These are phyloP conservation scores for Heritiera littoralis DNA, from an alignment of 345 rosid genomes.

Conservation along the genomic window DNA sequence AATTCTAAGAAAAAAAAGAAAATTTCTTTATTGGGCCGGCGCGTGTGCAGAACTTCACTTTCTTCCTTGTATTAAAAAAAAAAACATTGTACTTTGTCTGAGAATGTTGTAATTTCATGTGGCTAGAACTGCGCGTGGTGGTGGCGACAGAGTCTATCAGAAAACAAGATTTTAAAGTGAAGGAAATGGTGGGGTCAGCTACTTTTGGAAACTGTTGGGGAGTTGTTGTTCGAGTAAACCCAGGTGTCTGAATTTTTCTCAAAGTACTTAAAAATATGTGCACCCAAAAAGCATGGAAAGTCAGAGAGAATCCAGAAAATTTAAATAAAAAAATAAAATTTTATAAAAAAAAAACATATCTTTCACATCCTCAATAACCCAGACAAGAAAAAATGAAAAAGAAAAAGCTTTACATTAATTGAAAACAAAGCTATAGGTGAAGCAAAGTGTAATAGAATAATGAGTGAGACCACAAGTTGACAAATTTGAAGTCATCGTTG, in stretches of 20 bases:
- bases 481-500: constrained; percentile 45
- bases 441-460: constrained; percentile 29
- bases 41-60: constrained; percentile 6
- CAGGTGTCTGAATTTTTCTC: constrained; percentile 30
- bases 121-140: constrained; percentile 23
- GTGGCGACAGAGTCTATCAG: background rate
- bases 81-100: background rate
- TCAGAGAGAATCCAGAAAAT: constrained; percentile 46
- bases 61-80: background rate
- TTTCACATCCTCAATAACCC: constrained; percentile 21
- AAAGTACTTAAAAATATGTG: constrained; percentile 21
- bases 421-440: constrained; percentile 25
- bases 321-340: constrained; percentile 17
- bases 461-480: constrained; percentile 43
- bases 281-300: constrained; percentile 45
- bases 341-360: constrained; percentile 20
- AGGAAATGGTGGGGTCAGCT: constrained; percentile 17
- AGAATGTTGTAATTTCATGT: background rate
- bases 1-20: background rate
- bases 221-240: constrained; percentile 33
- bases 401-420: constrained; percentile 13
- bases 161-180: constrained; percentile 2
- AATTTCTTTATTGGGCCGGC: background rate
- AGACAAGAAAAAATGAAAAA: background rate
- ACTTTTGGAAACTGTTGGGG: constrained; percentile 38